Percentiles rank a stretch among this genome's conserved stretches.
Evolutionary conservation across 225 moss, liverwort and hornwort species (phyloP).

Genomic region (Lunularia cruciata): DNA sequence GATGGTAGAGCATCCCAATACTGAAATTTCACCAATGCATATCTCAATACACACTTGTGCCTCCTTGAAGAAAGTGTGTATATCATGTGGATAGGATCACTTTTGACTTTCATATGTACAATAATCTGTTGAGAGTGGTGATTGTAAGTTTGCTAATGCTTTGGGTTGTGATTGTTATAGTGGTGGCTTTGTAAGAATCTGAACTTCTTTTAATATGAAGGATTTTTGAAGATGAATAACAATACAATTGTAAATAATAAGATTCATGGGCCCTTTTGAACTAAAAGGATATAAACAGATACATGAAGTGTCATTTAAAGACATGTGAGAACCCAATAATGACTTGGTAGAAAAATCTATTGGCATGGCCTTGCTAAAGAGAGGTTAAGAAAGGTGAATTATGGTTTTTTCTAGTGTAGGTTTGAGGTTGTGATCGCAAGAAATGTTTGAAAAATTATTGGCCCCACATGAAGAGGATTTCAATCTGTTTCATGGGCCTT

Average conservation of each 20-base stretch:
- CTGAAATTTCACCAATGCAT: too few relatives aligned
- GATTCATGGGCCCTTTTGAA: background rate
- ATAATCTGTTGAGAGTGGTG: slow-evolving; percentile 53
- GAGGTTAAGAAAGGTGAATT: background rate
- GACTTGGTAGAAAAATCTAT: background rate
- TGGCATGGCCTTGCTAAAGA: background rate
- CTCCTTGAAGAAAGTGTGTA: slow-evolving; percentile 52
- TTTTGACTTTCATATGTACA: slow-evolving; percentile 59
- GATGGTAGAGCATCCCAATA: too few relatives aligned
- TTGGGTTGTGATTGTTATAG: slow-evolving; percentile 73
- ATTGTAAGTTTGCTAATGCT: slow-evolving; percentile 75
- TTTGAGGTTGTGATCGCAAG: background rate
- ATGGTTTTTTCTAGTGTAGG: background rate
- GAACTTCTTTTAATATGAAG: slow-evolving; percentile 54
- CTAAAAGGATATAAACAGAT: background rate
- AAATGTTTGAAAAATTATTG: background rate
- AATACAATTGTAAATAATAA: background rate
- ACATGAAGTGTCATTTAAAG: background rate
- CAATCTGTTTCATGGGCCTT: too few relatives aligned
- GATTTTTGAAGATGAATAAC: slow-evolving; percentile 4
- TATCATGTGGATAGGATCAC: slow-evolving; percentile 46
- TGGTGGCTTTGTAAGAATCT: slow-evolving; percentile 52
- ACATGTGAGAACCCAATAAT: background rate
- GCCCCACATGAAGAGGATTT: too few relatives aligned
- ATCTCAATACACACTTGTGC: too few relatives aligned